A percentile compares a stretch with the other conserved stretches of the same genome.
Conservation (phyloP, 2,329 filamentous ascomycete species). For the Apiospora marii region DNA sequence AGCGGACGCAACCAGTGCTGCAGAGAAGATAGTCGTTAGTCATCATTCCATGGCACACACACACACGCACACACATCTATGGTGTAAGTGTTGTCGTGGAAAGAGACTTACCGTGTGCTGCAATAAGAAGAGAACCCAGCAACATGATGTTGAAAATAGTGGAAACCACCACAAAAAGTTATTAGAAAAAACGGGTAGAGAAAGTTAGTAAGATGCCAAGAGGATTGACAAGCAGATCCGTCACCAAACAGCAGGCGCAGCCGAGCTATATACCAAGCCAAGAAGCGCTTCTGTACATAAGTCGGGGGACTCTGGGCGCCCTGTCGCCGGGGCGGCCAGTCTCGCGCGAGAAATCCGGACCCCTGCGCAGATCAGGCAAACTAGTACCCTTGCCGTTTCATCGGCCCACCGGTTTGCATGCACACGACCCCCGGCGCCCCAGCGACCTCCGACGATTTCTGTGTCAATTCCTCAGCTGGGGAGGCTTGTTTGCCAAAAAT, state of each 20-base stretch:
- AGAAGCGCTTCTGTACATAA: not conserved
- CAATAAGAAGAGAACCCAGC: slow-evolving; percentile 16
- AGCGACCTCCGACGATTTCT: not conserved
- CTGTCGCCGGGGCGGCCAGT: not conserved
- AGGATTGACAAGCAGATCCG: slow-evolving; percentile 6
- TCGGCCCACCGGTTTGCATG: not conserved
- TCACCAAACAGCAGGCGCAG: not conserved
- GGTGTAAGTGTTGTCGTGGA: not conserved
- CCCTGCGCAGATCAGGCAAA: slow-evolving; percentile 13
- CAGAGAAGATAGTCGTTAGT: not conserved
- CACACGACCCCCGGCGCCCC: not conserved
- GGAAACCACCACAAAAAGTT: not conserved
- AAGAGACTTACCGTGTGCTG: slow-evolving; percentile 9
- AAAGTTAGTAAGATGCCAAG: slow-evolving; percentile 1
- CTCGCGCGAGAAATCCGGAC: not conserved
- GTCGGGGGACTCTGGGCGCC: not conserved
- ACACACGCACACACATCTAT: not conserved
- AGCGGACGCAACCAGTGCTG: slow-evolving; percentile 15
- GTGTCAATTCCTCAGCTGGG: not conserved
- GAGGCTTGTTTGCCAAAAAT: not conserved
- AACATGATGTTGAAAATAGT: slow-evolving; percentile 19
- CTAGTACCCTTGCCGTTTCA: slow-evolving; percentile 10
- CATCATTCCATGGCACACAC: not conserved
- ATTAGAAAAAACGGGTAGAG: slow-evolving; percentile 2
- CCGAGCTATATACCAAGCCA: slow-evolving; percentile 14